These are phyloP conservation scores for Diaporthe sp. DNA, from an alignment of 2,329 filamentous ascomycete species.

Conservation along the genomic window DNA sequence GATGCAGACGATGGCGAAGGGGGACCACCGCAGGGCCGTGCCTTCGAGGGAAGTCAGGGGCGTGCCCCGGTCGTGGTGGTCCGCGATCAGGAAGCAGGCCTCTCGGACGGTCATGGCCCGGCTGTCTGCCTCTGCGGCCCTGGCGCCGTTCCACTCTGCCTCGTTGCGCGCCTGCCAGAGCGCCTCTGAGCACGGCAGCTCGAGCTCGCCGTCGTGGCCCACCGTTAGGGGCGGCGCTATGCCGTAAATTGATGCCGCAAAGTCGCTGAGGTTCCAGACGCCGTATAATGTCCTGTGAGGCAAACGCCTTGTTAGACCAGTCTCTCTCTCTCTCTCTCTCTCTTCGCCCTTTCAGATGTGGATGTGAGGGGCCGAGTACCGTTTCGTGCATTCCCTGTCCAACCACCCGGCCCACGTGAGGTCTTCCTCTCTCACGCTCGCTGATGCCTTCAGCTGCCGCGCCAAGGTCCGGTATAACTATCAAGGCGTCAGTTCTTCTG, in stretches of 20 bases:
- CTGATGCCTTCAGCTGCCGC: neutral
- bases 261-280: neutral
- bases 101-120: neutral
- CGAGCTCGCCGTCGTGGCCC: neutral
- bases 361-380: neutral
- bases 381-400: neutral
- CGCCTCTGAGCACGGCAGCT: neutral
- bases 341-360: no score
- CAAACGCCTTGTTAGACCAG: neutral
- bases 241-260: neutral
- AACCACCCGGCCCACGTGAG: neutral
- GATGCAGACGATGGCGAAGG: slow-evolving; percentile 8
- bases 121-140: neutral
- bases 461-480: neutral
- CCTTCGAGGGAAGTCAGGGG: no score
- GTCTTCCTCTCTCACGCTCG: neutral
- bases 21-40: neutral
- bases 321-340: neutral
- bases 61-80: neutral
- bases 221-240: neutral
- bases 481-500: no score
- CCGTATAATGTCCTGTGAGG: neutral
- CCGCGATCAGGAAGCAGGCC: neutral
- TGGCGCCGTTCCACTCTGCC: neutral
- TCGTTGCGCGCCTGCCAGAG: neutral